phyloP scores from a whole-genome alignment of 2,329 filamentous ascomycete genomes.

The Neonectria neomacrospora region DNA sequence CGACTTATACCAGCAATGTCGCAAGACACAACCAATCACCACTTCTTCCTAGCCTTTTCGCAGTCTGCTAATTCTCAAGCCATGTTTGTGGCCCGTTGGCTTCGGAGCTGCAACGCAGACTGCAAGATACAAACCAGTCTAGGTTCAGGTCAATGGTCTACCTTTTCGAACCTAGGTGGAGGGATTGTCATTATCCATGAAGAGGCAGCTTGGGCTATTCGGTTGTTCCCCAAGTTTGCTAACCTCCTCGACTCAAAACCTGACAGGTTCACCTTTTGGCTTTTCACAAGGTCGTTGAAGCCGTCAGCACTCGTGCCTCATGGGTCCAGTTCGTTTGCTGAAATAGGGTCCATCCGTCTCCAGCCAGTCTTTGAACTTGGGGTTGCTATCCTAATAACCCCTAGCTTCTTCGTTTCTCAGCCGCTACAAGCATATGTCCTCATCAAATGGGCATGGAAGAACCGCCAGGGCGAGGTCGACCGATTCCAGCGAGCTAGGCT shows the following conservation, averaged over 20 bases:
- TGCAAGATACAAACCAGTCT: conserved; percentile 57
- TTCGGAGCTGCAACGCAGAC: conserved; percentile 52
- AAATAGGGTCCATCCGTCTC: conserved; percentile 42
- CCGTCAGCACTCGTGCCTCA: conserved; percentile 31
- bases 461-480: conserved; percentile 27
- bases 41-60: conserved; percentile 64
- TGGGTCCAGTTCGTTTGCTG: conserved; percentile 4
- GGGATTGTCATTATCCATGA: conserved; percentile 60
- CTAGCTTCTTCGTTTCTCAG: conserved; percentile 55
- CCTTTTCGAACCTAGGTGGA: conserved; percentile 50
- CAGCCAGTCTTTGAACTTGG: conserved; percentile 48
- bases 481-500: conserved; percentile 39
- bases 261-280: conserved; percentile 52
- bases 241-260: conserved; percentile 47
- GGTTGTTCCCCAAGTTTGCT: conserved; percentile 53
- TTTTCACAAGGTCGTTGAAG: conserved; percentile 50
- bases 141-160: conserved; percentile 58
- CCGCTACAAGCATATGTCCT: conserved; percentile 50
- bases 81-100: conserved; percentile 57
- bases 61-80: conserved; percentile 48
- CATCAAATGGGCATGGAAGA: conserved; percentile 50
- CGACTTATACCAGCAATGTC: conserved; percentile 41
- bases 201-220: conserved; percentile 50
- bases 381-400: conserved; percentile 52
- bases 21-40: conserved; percentile 34